Evolutionary conservation across 768 basidiomycete species (phyloP), one percentile per base, ranked within the genome.

Genomic region (Russula emetica): DNA sequence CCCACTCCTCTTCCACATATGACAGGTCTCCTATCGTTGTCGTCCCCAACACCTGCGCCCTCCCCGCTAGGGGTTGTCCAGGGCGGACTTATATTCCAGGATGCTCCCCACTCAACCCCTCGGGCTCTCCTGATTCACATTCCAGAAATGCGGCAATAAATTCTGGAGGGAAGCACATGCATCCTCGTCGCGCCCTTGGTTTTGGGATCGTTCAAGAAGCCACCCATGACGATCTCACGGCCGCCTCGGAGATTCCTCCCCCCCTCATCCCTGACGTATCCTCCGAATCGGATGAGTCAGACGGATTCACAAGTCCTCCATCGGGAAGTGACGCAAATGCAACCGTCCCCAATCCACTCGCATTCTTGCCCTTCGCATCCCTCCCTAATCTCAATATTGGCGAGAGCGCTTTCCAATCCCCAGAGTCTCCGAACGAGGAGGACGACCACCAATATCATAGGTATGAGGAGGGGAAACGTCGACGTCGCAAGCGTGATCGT

Each of bases 21-120:
- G 90, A 93, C 78, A 87, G 91, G 62, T 83, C 87, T 4, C 90
- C 90, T 63, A 88, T 93, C 71, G 77, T 84, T 71, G 87, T 90
- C 67, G 71, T 82, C 26, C 86, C 86, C 36, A 90, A 92, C 71
- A 73, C 79, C 40, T 92, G 90, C 71, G 84, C 85, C 11, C 80
- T 94, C 26, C 91, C 92, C 40, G 89, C 83, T 69, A 85, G 91
- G 64, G 88, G 88, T 34, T 88, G 86, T 71, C 86, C 86, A 55
- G 87, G 87, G 30, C 80, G 85, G 66, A 88, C 86, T 5, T 89
- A 88, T 70, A 74, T 75, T 64, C 77, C 82, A 57, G 81, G 78
- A 58, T 82, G 79, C 58, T 24, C 63, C 67, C 28, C 55, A 20
- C 67, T 56, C 44, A 55, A 55, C 58, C 40, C 66, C 57, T 60